A percentile compares a stretch with the other conserved stretches of the same genome.
These are phyloP conservation scores for Calonectria pseudoturangicola DNA, from an alignment of 2,329 filamentous ascomycete species.

Conservation along the genomic window DNA sequence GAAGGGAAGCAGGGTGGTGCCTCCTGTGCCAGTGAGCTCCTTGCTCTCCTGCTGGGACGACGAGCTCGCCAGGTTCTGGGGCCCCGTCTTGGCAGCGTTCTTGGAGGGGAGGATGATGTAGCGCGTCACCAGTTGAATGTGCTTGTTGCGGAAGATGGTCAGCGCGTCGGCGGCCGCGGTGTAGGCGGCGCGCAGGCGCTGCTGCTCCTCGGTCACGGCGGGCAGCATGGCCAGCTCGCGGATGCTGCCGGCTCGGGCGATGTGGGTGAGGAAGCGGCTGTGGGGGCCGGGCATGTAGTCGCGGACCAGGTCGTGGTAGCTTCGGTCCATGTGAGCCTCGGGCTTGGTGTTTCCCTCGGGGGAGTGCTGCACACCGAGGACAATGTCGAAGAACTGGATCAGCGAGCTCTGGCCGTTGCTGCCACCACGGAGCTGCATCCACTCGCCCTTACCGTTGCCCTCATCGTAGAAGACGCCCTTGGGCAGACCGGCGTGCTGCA, in stretches of 20 bases:
- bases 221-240: conserved; percentile 77
- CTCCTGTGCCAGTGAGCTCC: conserved; percentile 87
- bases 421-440: conserved; percentile 88
- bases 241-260: conserved; percentile 83
- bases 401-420: conserved; percentile 95
- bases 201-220: conserved; percentile 72
- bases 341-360: conserved; percentile 60
- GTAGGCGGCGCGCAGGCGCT: conserved; percentile 70
- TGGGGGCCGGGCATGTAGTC: conserved; percentile 94
- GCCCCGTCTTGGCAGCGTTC: conserved; percentile 54
- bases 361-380: conserved; percentile 87
- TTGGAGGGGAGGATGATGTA: conserved; percentile 91
- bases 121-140: conserved; percentile 91
- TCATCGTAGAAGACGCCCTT: conserved; percentile 90
- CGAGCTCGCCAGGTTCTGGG: conserved; percentile 67
- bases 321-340: conserved; percentile 52
- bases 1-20: conserved; percentile 91
- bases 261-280: conserved; percentile 83
- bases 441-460: conserved; percentile 78
- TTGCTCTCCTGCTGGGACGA: conserved; percentile 61
- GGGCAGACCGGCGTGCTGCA: conserved; percentile 88
- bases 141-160: conserved; percentile 85
- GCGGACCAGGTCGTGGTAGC: conserved; percentile 81
- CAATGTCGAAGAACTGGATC: conserved; percentile 94
- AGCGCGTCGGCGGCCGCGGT: conserved; percentile 85